Base-by-base conservation (phyloP, 208 protist species). In the Leishmania gerbilli region DNA sequence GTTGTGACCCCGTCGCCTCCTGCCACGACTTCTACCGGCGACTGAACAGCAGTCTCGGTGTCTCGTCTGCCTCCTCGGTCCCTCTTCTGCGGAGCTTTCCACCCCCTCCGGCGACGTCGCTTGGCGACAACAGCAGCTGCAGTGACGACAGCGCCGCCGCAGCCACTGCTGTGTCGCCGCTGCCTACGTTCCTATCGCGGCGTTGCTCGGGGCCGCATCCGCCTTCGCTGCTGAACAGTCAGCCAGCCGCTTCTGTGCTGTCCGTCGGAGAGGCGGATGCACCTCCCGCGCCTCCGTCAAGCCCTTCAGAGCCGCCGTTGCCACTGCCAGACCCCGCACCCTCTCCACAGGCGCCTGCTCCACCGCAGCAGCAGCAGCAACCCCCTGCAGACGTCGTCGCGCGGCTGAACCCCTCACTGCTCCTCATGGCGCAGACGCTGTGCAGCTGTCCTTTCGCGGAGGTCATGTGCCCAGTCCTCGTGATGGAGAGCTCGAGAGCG, bases 401-500 rank as follows among this genome's bases (percentile, higher is more conserved):
- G 3, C 77, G 56, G 19, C 77, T 85, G 37, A 85, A 81, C 45
- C 82, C 82, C 9, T 79, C 77, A 15, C 77, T 85, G 31, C 71
- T 79, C 40, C 55, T 81, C 67, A 79, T 84, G 74, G 79, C 80
- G 75, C 74, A 86, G 55, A 13, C 74, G 11, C 45, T 86, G 56
- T 62, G 74, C 21, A 45, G 21, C 34, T 86, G 79, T 47, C 65
- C 71, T 4, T 24, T 81, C 17, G 49, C 76, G 11, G 82, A 85
- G 62, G 82, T 81, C 58, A 85, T 85, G 82, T 85, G 82, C 42
- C 82, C 82, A 0, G 82, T 75, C 15, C 2, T 85, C 49, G 77
- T 85, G 15, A 53, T 85, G 37, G 82, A 64, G 11, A 76, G 75
- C 34, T 34, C 62, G 7, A 79, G 56, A 45, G 65, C 37, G 45